Base-by-base conservation (phyloP, 768 basidiomycete species). In the Melanogaster broomeanus region DNA sequence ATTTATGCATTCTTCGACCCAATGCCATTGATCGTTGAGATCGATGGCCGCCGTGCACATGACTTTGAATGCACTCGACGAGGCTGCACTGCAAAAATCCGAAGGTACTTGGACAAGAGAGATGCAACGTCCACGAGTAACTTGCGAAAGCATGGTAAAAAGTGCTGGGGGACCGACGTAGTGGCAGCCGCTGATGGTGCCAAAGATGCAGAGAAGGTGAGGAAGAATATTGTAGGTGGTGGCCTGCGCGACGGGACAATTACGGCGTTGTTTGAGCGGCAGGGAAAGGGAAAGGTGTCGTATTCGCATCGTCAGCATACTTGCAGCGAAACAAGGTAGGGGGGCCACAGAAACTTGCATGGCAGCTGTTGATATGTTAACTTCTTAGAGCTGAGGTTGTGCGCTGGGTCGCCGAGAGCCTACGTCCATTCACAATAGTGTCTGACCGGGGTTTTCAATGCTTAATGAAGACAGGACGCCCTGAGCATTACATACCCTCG, bases 351-450 rank as follows among this genome's bases (percentile, higher is more conserved):
- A 30, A 30, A 30, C 30, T 30, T 30, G 30, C 30, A 30, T 30
- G 30, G 30, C 30, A 2, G 11, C 30, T 30, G 30, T 11, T 30
- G 30, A 30, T 30, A 30, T 30, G 30, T 30, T 30, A 11, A 30
- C 30, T 30, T 30, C 30, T n/a, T 30, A 70, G 68, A 28, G 68
- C 61, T 0, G 58, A 71, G 42, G 62, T 70, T 19, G 71, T 75
- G 1, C 49, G 54, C 0, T 76, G 73, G 76, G 65, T 74, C 0
- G 11, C 65, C 0, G 62, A 74, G 49, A 68, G 59, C 35, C 48
- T 64, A 22, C 57, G 63, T 0, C 74, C 73, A 0, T 71, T 71
- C 46, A 55, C 41, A 0, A 72, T 75, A 18, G 63, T 74, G 7
- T 56, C 68, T 13, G 72, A 78, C 45, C 48, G 54, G 0, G 71